Percentiles rank a stretch among this genome's conserved stretches.
These are phyloP conservation scores for Plasmodium inui DNA, from an alignment of 169 alveolate genomes.

Conservation along the genomic window DNA sequence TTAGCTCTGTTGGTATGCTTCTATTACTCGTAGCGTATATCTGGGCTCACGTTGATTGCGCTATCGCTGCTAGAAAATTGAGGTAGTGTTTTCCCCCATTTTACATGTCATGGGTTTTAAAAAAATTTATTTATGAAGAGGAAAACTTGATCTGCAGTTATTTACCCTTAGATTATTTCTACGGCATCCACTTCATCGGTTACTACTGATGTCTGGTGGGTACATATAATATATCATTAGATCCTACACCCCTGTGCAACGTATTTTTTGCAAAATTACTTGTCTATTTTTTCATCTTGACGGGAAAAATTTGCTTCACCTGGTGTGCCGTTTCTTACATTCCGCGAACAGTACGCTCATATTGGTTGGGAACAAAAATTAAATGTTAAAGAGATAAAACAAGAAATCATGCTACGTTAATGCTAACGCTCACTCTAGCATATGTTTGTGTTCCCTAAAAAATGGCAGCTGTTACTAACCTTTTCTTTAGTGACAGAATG, in stretches of 20 bases:
- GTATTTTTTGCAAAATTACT: background rate
- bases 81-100: background rate
- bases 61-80: background rate
- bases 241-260: background rate
- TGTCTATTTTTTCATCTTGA: background rate
- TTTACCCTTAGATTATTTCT: background rate
- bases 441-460: background rate
- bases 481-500: background rate
- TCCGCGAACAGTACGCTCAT: background rate
- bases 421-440: background rate
- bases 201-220: background rate
- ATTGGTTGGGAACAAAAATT: background rate
- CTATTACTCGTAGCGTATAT: background rate
- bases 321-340: background rate
- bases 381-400: conserved; percentile 5
- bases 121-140: background rate
- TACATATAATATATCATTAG: background rate
- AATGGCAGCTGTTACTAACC: background rate
- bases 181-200: background rate
- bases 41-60: background rate
- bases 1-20: background rate
- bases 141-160: background rate
- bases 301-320: background rate
- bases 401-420: background rate
- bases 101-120: background rate